phyloP scores from a whole-genome alignment of 2,329 filamentous ascomycete genomes.

The Arthrobotrys sinensis region DNA sequence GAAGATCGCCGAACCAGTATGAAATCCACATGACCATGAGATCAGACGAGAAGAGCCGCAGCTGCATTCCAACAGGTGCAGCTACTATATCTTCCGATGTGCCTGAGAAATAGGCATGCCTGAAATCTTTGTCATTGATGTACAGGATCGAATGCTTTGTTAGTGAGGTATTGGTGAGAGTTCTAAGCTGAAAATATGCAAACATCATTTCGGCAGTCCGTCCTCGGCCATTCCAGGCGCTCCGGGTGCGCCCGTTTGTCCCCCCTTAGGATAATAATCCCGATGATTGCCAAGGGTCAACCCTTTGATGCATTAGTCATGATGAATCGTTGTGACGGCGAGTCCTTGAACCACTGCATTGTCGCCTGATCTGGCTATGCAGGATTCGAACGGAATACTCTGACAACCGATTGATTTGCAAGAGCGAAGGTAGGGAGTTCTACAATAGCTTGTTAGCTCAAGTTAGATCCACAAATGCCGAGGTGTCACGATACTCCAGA shows the following conservation, averaged over 20 bases:
- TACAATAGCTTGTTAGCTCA: neutral
- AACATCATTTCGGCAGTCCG: neutral
- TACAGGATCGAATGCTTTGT: neutral
- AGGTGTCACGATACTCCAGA: constrained; percentile 6
- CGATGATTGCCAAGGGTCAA: neutral
- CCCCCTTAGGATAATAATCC: no score
- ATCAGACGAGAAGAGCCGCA: neutral
- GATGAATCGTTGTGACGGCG: constrained; percentile 8
- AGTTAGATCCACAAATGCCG: constrained; percentile 5
- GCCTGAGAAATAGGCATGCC: constrained; percentile 8
- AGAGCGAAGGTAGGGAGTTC: constrained; percentile 37
- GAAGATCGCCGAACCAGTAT: constrained; percentile 5
- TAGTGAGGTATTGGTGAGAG: neutral
- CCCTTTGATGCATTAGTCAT: constrained; percentile 5
- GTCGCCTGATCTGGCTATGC: constrained; percentile 30
- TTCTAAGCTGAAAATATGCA: constrained; percentile 2
- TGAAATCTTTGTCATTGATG: constrained; percentile 2
- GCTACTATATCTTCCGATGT: neutral
- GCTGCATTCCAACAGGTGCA: neutral
- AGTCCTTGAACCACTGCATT: constrained; percentile 13
- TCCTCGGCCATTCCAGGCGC: neutral
- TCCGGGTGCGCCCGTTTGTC: neutral
- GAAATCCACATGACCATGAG: constrained; percentile 24
- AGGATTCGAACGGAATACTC: constrained; percentile 20
- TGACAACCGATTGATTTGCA: constrained; percentile 9